phyloP scores from a whole-genome alignment of 805 yeast species.

The Lipomyces chichibuensis region DNA sequence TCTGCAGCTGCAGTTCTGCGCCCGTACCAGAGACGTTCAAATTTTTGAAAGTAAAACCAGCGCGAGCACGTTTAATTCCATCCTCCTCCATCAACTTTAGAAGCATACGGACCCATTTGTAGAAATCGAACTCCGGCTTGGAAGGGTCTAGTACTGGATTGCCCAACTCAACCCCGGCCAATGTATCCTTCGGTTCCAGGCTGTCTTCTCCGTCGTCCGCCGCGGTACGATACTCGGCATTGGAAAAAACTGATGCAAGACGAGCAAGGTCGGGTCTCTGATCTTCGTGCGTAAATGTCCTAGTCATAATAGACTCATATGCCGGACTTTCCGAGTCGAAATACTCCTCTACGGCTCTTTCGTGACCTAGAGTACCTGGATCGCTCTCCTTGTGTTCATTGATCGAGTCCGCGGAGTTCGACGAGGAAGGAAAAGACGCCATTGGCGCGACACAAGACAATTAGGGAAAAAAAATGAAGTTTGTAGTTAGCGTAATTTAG shows the following conservation, averaged over 20 bases:
- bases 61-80: not conserved
- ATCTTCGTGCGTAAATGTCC: not conserved
- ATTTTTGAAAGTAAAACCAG: not conserved
- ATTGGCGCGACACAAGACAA: conserved; percentile 1
- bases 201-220: not conserved
- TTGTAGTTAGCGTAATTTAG: too few species aligned
- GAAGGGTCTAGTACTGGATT: not conserved
- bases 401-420: conserved; percentile 1
- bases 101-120: conserved; percentile 1
- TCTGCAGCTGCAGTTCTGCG: conserved; percentile 2
- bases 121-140: not conserved
- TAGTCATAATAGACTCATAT: not conserved
- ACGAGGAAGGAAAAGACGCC: conserved; percentile 1
- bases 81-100: conserved; percentile 1
- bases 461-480: not conserved
- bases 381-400: not conserved
- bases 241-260: not conserved
- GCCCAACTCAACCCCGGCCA: conserved; percentile 1
- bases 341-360: conserved; percentile 1
- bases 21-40: conserved; percentile 2
- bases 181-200: not conserved
- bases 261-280: conserved; percentile 6
- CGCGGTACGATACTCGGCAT: conserved; percentile 1
- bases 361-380: not conserved
- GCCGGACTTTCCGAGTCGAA: not conserved